Conservation (phyloP, 257 asterid genomes). For the Nicotiana tomentosiformis region DNA sequence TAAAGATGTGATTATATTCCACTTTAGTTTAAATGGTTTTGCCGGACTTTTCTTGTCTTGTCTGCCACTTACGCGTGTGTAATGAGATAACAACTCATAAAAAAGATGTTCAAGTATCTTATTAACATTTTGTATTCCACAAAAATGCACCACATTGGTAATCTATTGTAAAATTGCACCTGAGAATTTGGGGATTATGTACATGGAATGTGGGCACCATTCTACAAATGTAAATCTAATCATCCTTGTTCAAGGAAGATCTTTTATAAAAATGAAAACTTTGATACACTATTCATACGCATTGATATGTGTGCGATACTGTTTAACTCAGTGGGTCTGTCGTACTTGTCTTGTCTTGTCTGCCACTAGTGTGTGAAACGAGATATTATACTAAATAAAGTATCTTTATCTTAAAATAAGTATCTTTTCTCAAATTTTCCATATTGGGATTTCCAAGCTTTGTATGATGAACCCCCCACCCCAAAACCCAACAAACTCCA, state of each 20-base stretch:
- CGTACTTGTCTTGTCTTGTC: background rate
- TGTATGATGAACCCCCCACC: background rate
- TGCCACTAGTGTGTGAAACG: background rate
- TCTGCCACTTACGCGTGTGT: background rate
- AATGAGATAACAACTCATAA: background rate
- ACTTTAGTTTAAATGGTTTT: background rate
- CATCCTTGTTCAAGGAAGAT: background rate
- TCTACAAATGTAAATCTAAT: background rate
- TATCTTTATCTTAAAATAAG: background rate
- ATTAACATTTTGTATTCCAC: background rate
- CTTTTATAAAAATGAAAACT: background rate
- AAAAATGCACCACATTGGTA: background rate
- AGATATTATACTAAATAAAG: background rate
- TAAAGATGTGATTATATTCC: background rate
- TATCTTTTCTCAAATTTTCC: background rate
- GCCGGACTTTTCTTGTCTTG: background rate
- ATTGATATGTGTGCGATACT: background rate
- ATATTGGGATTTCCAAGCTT: background rate
- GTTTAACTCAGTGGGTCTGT: background rate
- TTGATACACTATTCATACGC: background rate
- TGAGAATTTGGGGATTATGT: background rate
- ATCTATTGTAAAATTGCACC: background rate
- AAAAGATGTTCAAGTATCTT: background rate
- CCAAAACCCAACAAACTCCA: background rate
- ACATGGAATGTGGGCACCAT: background rate